Base-by-base conservation (phyloP, 2,329 filamentous ascomycete genomes). In the Blastomyces silverae region DNA sequence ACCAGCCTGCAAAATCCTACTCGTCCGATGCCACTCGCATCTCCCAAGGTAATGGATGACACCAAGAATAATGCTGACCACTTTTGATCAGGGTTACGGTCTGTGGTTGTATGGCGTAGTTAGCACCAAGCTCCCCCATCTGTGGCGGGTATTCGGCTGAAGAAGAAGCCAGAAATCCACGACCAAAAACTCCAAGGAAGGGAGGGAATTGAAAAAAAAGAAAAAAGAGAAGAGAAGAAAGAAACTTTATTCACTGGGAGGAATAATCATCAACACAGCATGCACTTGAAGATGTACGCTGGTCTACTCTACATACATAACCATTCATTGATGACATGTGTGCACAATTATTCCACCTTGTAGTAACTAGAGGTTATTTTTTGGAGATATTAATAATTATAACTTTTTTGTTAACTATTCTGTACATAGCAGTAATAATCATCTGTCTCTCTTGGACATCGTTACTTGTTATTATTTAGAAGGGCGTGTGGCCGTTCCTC, bases 91-190 rank as follows among this genome's bases (percentile, higher is more conserved):
- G 28, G 58, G 58, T 61, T 50, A 61, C 39, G 44, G 58, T 37
- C 58, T 25, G 25, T 42, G 57, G 50, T 60, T 64, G 56, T 42
- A 42, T 25, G 37, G 56, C 7, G 55, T 10, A 57, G 20, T 42
- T 25, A 39, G 56, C n/a, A 42, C 37, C 11, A 37, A 15, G 13
- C 37, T 58, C 34, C 34, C 13, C 37, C 10, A 15, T 42, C 37
- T 39, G 37, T 58, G 28, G 55, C 13, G n/a, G 56, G 13, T 37
- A 22, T 28, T n/a, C n/a, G 56, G 17, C n/a, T 8, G 10, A 57
- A 2, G 55, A 42, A n/a, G 53, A 44, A 25, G 56, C 22, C 37
- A 37, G 20, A 34, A 37, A 56, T 37, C 31, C 15, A 37, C 17
- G 28, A 17, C 15, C 28, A 56, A 31, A 34, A 34, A 8, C 15